Conservation (phyloP, 1,284 basidiomycete genomes). For the Sanghuangporus sanghuang region DNA sequence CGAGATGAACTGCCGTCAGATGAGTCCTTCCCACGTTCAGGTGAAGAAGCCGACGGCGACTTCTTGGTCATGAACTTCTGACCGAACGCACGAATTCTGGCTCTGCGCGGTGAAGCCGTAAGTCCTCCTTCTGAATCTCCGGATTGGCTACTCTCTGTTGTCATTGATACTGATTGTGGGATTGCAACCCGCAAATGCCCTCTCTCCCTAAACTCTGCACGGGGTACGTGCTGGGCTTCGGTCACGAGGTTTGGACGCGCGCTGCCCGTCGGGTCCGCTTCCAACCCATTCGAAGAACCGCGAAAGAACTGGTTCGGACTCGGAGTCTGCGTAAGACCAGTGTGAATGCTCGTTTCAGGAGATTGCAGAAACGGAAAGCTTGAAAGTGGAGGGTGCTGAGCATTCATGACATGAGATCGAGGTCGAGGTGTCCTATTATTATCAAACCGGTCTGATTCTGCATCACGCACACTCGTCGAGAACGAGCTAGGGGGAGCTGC, state of each 20-base stretch:
- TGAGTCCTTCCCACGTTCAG: neutral
- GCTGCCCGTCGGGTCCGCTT: neutral
- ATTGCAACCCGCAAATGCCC: constrained; percentile 3
- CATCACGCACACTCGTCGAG: neutral
- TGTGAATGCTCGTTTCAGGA: neutral
- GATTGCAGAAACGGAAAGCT: constrained; percentile 8
- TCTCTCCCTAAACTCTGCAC: neutral
- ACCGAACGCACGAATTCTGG: constrained; percentile 11
- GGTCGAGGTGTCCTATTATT: constrained; percentile 28
- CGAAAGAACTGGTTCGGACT: constrained; percentile 31
- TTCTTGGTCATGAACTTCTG: constrained; percentile 6
- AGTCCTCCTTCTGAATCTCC: constrained; percentile 9
- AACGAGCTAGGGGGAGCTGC: neutral
- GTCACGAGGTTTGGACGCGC: neutral
- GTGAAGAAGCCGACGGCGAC: neutral
- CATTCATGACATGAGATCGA: constrained; percentile 21
- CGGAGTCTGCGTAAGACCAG: neutral
- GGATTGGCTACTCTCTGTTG: constrained; percentile 7
- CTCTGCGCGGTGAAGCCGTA: constrained; percentile 1
- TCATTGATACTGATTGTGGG: neutral
- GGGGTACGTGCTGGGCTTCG: neutral
- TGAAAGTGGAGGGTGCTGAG: constrained; percentile 20
- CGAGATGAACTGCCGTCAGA: constrained; percentile 1
- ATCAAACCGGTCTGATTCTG: constrained; percentile 19
- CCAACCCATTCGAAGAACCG: constrained; percentile 31